These are phyloP conservation scores for Colletotrichum tabaci DNA, from an alignment of 2,329 filamentous ascomycete species.

Conservation along the genomic window DNA sequence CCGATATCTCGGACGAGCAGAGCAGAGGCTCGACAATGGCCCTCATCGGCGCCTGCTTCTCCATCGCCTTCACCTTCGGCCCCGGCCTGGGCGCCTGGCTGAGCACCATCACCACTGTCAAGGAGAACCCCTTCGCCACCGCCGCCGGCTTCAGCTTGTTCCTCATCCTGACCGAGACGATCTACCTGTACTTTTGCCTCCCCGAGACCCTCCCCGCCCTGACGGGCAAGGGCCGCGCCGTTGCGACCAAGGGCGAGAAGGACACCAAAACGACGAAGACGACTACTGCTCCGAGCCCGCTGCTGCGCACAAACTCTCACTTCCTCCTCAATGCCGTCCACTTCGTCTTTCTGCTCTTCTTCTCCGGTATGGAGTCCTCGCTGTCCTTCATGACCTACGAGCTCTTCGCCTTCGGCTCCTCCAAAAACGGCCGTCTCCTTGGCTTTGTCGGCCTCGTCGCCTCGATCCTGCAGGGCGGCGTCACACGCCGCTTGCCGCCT, in stretches of 20 bases:
- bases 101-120: slow-evolving; percentile 81
- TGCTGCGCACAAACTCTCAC: slow-evolving; percentile 84
- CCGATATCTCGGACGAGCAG: slow-evolving; percentile 91
- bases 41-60: slow-evolving; percentile 95
- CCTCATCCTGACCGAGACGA: slow-evolving; percentile 87
- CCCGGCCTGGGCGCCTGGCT: slow-evolving; percentile 92
- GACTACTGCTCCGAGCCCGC: slow-evolving; percentile 44
- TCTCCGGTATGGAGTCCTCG: slow-evolving; percentile 98
- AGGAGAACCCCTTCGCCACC: slow-evolving; percentile 92
- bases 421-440: slow-evolving; percentile 86
- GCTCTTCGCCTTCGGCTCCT: slow-evolving; percentile 85
- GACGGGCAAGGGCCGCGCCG: slow-evolving; percentile 51
- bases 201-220: slow-evolving; percentile 87
- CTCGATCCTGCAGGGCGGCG: slow-evolving; percentile 91
- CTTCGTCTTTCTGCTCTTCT: slow-evolving; percentile 93
- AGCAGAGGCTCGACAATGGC: slow-evolving; percentile 95
- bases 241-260: slow-evolving; percentile 20
- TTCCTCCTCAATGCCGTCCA: slow-evolving; percentile 87
- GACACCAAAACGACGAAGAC: slow-evolving; percentile 30
- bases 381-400: slow-evolving; percentile 98
- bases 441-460: slow-evolving; percentile 94
- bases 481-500: slow-evolving; percentile 88
- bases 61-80: slow-evolving; percentile 96
- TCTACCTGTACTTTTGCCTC: slow-evolving; percentile 86
- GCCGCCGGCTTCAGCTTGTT: slow-evolving; percentile 90